Evolutionary conservation across 352 stramenopile genomes (phyloP).

Genomic region (Phytopythium aichiense): DNA sequence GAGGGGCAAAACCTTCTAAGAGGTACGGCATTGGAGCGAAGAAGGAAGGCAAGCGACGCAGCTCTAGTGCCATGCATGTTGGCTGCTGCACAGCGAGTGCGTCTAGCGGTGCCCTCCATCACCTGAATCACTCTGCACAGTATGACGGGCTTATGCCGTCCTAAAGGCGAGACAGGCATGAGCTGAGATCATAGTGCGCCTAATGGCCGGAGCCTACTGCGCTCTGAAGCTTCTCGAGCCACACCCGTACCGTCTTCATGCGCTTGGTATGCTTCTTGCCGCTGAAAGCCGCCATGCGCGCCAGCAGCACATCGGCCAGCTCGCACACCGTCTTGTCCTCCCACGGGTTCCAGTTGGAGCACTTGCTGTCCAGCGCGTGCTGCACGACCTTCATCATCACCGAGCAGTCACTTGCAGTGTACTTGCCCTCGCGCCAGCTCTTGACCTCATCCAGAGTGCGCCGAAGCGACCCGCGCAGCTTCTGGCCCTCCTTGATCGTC

Average conservation of each 20-base stretch:
- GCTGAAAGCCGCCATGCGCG: not conserved
- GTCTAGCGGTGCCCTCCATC: too few species aligned
- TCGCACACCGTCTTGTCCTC: slow-evolving; percentile 1
- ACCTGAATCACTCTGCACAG: too few species aligned
- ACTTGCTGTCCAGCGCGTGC: not conserved
- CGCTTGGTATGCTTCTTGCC: not conserved
- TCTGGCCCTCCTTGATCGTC: not conserved
- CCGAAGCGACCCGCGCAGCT: not conserved
- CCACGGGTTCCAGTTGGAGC: not conserved
- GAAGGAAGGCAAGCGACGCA: too few species aligned
- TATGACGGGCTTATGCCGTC: too few species aligned
- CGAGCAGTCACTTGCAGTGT: not conserved
- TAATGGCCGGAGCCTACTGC: not conserved
- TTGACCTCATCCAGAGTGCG: not conserved
- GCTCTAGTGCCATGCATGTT: too few species aligned
- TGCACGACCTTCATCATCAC: not conserved
- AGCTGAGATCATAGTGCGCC: too few species aligned
- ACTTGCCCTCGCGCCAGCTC: not conserved
- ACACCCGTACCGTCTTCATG: not conserved
- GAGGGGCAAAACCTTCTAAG: too few species aligned
- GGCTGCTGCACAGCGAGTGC: too few species aligned
- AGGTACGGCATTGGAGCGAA: too few species aligned
- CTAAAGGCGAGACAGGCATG: too few species aligned
- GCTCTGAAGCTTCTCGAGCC: not conserved
- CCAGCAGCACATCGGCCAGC: not conserved